Evolutionary conservation across 805 yeast genomes (phyloP).

Genomic region (Ascoidea asiatica): DNA sequence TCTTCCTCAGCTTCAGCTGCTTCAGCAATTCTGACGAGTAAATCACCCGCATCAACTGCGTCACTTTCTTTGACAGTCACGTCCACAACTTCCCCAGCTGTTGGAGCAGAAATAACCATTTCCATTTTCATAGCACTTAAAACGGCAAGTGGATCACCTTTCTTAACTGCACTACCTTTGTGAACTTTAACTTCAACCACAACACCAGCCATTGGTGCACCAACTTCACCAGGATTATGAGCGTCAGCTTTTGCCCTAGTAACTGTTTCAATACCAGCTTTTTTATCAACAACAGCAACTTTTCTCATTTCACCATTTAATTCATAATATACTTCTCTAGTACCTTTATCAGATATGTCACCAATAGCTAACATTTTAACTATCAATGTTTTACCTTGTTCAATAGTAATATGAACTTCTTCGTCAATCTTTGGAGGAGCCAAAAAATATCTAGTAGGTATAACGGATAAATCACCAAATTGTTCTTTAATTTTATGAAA

Average conservation of each 20-base stretch:
- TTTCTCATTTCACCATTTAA: conserved; percentile 97
- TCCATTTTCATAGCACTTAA: conserved; percentile 99
- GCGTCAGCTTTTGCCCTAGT: conserved; percentile 86
- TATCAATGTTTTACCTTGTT: conserved; percentile 88
- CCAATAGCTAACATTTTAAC: conserved; percentile 88
- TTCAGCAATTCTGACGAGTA: conserved; percentile 47
- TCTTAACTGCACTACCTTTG: conserved; percentile 78
- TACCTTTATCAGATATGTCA: conserved; percentile 73
- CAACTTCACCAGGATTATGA: conserved; percentile 80
- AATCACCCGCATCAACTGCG: conserved; percentile 88
- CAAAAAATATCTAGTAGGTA: conserved; percentile 86
- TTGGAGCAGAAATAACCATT: conserved; percentile 93
- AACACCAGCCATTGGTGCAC: conserved; percentile 99
- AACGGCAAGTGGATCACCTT: conserved; percentile 92
- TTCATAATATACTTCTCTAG: conserved; percentile 94
- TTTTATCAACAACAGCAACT: conserved; percentile 81
- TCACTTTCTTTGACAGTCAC: conserved; percentile 80
- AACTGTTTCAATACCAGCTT: conserved; percentile 71
- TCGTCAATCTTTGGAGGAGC: conserved; percentile 80
- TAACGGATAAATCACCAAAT: conserved; percentile 86
- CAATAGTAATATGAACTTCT: conserved; percentile 80
- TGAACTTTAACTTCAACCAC: conserved; percentile 89
- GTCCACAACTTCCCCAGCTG: conserved; percentile 70
- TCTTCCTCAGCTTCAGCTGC: conserved; percentile 12
- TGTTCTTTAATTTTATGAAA: conserved; percentile 60